Base-by-base conservation (phyloP, 2,329 filamentous ascomycete genomes). In the Sarocladiaceae sp. region DNA sequence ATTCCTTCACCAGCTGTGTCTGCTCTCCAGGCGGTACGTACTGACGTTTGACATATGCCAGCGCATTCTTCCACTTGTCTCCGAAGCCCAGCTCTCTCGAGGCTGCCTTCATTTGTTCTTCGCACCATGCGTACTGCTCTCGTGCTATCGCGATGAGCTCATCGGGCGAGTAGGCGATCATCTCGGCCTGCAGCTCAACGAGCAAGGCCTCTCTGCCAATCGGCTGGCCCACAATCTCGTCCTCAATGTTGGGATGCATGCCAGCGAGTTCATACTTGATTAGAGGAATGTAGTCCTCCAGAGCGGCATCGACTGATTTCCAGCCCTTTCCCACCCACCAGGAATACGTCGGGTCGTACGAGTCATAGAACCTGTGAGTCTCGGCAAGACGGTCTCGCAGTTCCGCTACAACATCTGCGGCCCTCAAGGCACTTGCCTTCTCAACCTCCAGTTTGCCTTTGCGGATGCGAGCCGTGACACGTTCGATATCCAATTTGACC, bases 81-180 rank as follows among this genome's bases (percentile, higher is more conserved):
- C 65, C 65, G 52, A 73, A 78, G 15, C 75, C 77, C 25, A 84
- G 67, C 26, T 74, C 68, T 3, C 58, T 52, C 0, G 79, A 72
- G 0, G 78, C 78, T 25, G 70, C 70, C 50, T 72, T 70, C 74
- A 84, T 79, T 62, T 83, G 76, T 3, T 39, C 54, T 50, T 80
- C 71, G 59, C 80, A 83, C 79, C 80, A 83, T 2, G 61, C 59
- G 59, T 77, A 82, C 52, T 82, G 75, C 22, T 68, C 65, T 44
- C 76, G 65, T 2, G 73, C 79, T 22, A 83, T 75, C 0, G 60
- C 54, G 37, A 83, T 69, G 2, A 84, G 66, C 59, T 83, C 76
- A 52, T 82, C 77, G 0, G 80, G 80, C 0, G 73, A 70, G 57
- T 83, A 84, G 0, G 77, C 73, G 48, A 84, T 80, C 71, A 80